These are phyloP conservation scores for Gigaspora rosea DNA, from an alignment of 192 early-diverging fungal species.

Conservation along the genomic window DNA sequence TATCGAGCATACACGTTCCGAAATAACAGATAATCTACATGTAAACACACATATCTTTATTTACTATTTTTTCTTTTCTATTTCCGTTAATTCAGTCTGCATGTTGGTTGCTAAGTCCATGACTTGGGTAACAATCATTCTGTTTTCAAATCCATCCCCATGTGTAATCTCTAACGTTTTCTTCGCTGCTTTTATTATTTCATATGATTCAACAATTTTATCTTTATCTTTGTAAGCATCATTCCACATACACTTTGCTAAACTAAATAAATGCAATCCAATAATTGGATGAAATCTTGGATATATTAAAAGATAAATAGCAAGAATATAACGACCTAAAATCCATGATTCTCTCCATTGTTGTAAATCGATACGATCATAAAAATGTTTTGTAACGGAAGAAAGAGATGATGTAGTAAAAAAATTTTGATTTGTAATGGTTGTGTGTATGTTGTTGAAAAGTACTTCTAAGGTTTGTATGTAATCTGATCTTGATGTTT, in stretches of 20 bases:
- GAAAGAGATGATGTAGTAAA: slow-evolving; percentile 45
- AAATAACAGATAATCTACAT: no score
- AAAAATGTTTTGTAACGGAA: slow-evolving; percentile 41
- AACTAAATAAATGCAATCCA: slow-evolving; percentile 46
- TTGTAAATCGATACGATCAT: slow-evolving; percentile 43
- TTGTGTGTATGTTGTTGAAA: slow-evolving; percentile 30
- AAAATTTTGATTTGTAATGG: slow-evolving; percentile 24
- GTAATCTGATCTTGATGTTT: slow-evolving; percentile 34
- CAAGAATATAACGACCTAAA: slow-evolving; percentile 49
- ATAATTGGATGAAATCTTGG: slow-evolving; percentile 53
- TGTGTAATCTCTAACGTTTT: slow-evolving; percentile 8
- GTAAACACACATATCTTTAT: no score
- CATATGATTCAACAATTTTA: not conserved
- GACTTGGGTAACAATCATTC: not conserved
- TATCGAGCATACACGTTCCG: no score
- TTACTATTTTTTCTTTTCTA: no score
- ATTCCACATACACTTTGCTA: slow-evolving; percentile 54
- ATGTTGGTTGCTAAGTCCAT: no score
- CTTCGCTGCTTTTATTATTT: slow-evolving; percentile 2
- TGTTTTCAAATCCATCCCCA: not conserved
- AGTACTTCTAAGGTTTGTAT: slow-evolving; percentile 31
- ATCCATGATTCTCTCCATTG: slow-evolving; percentile 43
- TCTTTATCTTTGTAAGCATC: slow-evolving; percentile 34
- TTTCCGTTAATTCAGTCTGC: no score
- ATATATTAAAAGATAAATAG: slow-evolving; percentile 51